Base-by-base conservation (phyloP, 768 basidiomycete genomes). In the Termitomyces bulborhizus region DNA sequence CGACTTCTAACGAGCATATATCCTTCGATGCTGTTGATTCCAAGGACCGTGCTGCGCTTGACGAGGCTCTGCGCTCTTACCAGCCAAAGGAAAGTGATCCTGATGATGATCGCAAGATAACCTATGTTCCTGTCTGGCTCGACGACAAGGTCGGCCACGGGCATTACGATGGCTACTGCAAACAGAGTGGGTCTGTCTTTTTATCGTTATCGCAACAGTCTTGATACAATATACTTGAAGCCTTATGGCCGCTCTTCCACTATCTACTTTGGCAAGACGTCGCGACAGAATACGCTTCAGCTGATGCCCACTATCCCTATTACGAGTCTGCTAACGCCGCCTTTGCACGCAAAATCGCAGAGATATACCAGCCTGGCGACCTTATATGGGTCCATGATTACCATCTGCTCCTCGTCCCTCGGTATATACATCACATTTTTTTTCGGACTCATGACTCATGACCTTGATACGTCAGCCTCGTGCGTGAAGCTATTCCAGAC, bases 241-340 rank as follows among this genome's bases (percentile, higher is more conserved):
- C 86, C 39, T 84, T 99, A 43, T 99, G 96, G 95, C 96, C 96
- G 1, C 75, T 98, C 41, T 97, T 98, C 82, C 97, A 98, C 73
- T 98, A 98, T 68, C 83, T 98, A 54, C 86, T 98, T 53, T 97
- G 95, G 90, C 94, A 96, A 69, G 97, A 98, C 67, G 92, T 94
- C 56, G 89, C 90, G 8, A 87, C 87, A 27, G 91, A 93, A 63
- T 89, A 90, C 62, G 85, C 89, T 1, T 88, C 88, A 3, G 93
- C 92, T 29, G 92, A 93, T 66, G 76, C 81, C 2, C 77, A 90
- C 64, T 99, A 93, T 76, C 78, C 84, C 34, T 80, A 84, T 43
- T 95, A 93, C 72, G 79, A 83, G 60, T 77, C 83, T 49, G 92
- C 90, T 53, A 98, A 98, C 71, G 80, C 83, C 41, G 85, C 84